Percentiles rank a stretch among this genome's conserved stretches.
These are phyloP conservation scores for Hypoxylon sp. DNA, from an alignment of 2,329 filamentous ascomycete species.

Conservation along the genomic window DNA sequence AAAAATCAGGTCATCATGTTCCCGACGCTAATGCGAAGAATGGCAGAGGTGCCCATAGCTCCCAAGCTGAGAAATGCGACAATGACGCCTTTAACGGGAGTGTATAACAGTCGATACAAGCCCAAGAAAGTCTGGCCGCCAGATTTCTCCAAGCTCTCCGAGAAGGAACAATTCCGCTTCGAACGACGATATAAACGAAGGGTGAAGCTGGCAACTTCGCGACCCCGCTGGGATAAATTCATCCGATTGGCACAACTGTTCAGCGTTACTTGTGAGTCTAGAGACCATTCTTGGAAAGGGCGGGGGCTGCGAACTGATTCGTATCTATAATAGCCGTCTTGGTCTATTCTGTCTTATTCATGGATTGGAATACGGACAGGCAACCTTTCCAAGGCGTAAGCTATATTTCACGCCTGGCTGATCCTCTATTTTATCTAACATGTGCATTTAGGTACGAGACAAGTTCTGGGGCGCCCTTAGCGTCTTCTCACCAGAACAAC, in stretches of 20 bases:
- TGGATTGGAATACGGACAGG: conserved; percentile 68
- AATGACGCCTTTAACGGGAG: conserved; percentile 47
- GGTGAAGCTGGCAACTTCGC: conserved; percentile 59
- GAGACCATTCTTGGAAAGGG: background rate
- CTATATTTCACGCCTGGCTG: background rate
- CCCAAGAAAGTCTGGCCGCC: conserved; percentile 84
- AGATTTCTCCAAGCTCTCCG: conserved; percentile 77
- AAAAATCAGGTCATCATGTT: conserved; percentile 58
- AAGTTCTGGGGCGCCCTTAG: conserved; percentile 59
- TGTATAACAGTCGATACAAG: conserved; percentile 71
- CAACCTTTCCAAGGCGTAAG: conserved; percentile 68
- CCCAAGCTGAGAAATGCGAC: conserved; percentile 47
- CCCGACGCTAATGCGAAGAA: conserved; percentile 62
- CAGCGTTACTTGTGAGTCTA: conserved; percentile 68
- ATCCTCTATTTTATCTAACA: conserved; percentile 5
- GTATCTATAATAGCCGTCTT: conserved; percentile 61
- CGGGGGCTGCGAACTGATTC: background rate
- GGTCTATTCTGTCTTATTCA: conserved; percentile 72
- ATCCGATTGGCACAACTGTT: conserved; percentile 75
- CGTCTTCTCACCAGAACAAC: conserved; percentile 49
- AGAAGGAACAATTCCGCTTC: conserved; percentile 81
- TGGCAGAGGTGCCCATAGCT: conserved; percentile 54
- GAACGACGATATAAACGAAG: conserved; percentile 85
- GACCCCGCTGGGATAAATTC: conserved; percentile 53
- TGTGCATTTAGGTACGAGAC: conserved; percentile 56